These are phyloP conservation scores for Euphorbia schlechtendalii DNA, from an alignment of 441 rosid genomes.

Conservation along the genomic window DNA sequence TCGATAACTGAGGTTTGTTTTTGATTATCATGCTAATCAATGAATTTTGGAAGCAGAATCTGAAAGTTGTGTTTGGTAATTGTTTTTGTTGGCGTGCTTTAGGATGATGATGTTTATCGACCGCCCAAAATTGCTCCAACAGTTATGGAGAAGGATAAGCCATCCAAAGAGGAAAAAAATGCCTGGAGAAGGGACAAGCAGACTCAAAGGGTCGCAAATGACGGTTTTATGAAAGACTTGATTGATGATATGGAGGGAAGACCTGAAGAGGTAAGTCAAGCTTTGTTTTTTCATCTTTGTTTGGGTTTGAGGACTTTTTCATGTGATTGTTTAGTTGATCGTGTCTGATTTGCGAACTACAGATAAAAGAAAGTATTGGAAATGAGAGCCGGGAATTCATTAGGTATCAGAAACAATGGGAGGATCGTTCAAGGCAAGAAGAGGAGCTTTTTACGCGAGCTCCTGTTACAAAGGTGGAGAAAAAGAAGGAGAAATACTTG, in stretches of 20 bases:
- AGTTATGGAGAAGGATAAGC: conserved; percentile 69
- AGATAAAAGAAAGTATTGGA: conserved; percentile 59
- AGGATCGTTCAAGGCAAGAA: conserved; percentile 56
- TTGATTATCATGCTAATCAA: conserved; percentile 5
- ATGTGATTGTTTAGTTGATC: conserved; percentile 11
- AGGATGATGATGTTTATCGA: conserved; percentile 55
- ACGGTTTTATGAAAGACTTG: conserved; percentile 56
- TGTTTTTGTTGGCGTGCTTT: conserved; percentile 21
- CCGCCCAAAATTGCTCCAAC: conserved; percentile 78
- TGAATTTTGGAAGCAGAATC: not conserved
- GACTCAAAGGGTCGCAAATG: conserved; percentile 43
- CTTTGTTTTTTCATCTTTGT: not conserved
- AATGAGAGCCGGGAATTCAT: conserved; percentile 56
- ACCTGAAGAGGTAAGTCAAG: conserved; percentile 67
- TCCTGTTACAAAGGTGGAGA: conserved; percentile 64
- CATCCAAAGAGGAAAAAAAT: conserved; percentile 62
- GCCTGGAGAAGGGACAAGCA: conserved; percentile 60
- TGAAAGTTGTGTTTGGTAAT: conserved; percentile 5
- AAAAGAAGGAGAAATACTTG: conserved; percentile 56
- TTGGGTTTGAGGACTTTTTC: not conserved
- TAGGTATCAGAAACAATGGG: conserved; percentile 48
- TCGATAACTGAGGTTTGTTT: conserved; percentile 26
- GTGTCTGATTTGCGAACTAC: conserved; percentile 17
- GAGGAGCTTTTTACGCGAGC: conserved; percentile 76
- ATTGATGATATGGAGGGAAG: conserved; percentile 67